Evolutionary conservation across 2,329 filamentous ascomycete genomes (phyloP).

Genomic region (Pyricularia sp.): DNA sequence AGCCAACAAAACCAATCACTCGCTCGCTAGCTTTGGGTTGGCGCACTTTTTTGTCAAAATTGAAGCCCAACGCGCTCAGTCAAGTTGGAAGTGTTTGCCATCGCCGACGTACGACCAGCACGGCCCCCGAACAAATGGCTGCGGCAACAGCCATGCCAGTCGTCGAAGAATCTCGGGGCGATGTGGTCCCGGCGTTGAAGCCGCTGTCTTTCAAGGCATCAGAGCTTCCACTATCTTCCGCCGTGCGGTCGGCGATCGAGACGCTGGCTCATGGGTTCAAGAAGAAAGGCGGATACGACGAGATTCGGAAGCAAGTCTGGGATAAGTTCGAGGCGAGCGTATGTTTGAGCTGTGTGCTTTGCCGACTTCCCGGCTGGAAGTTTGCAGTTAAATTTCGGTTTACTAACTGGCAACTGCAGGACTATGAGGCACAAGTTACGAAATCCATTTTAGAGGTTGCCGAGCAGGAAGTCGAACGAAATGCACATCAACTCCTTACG

Average conservation of each 20-base stretch:
- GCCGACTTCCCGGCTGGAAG: not conserved
- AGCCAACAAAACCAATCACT: not conserved
- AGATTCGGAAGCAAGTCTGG: conserved; percentile 67
- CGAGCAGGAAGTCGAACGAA: conserved; percentile 65
- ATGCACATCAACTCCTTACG: conserved; percentile 60
- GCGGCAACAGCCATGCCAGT: conserved; percentile 9
- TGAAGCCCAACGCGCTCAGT: not conserved
- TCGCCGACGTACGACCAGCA: not conserved
- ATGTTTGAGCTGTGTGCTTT: conserved; percentile 13
- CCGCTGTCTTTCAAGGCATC: conserved; percentile 57
- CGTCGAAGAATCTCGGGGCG: conserved; percentile 3
- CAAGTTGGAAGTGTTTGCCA: not conserved
- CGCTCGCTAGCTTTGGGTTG: not conserved
- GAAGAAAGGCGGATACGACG: conserved; percentile 77
- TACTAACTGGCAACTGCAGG: conserved; percentile 31
- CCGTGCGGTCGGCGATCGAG: conserved; percentile 67
- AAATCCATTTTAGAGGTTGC: conserved; percentile 60
- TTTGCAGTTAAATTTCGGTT: not conserved
- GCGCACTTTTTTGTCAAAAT: not conserved
- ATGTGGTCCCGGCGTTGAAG: conserved; percentile 1
- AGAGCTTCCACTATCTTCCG: conserved; percentile 63
- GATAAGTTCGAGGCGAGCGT: conserved; percentile 65
- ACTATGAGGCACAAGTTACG: conserved; percentile 59
- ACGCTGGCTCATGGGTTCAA: conserved; percentile 72
- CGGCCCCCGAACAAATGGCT: not conserved